Base-by-base conservation (phyloP, 163 green algal species). In the Prototheca cutis region DNA sequence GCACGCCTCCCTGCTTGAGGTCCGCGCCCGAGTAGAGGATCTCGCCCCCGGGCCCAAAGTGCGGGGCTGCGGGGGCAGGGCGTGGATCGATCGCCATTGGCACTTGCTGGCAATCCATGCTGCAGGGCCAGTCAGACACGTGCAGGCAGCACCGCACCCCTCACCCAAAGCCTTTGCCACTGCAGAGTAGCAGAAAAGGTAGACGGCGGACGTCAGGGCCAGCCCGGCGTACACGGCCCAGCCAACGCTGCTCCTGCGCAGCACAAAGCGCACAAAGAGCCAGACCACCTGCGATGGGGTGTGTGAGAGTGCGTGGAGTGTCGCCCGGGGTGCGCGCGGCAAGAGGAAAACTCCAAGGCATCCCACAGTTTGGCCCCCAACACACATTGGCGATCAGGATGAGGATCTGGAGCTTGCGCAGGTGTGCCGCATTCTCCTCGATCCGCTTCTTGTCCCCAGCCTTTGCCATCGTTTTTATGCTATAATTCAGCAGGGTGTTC, bases 1-100 rank as follows among this genome's bases (percentile, higher is more conserved):
- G 45, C n/a, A 80, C 45, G 32, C 77, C 72, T 8, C 77, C 79
- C 28, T 67, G 65, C 31, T 52, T 70, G 15, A 84, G 55, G 55
- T 86, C 78, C 42, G 65, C 57, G 2, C 79, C 79, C n/a, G 63
- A 54, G 61, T 74, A 80, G 6, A 81, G 6, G 8, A 86, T 58
- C 53, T 84, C 78, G 23, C 78, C 78, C 33, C 39, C 49, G 0
- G 65, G 1, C 45, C 51, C 59, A 52, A 79, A 85, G 10, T 48
- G 53, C 4, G 78, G 77, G 13, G 70, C 74, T 74, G 72, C 55
- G 17, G 21, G 36, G 13, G 36, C 1, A 15, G 36, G 36, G 36
- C 0, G n/a, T n/a, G n/a, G n/a, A n/a, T n/a, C n/a, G n/a, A n/a
- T n/a, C n/a, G n/a, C n/a, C n/a, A n/a, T n/a, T n/a, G n/a, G n/a